Base-by-base conservation (phyloP, 1,284 basidiomycete species). In the Entoloma clypeatum region DNA sequence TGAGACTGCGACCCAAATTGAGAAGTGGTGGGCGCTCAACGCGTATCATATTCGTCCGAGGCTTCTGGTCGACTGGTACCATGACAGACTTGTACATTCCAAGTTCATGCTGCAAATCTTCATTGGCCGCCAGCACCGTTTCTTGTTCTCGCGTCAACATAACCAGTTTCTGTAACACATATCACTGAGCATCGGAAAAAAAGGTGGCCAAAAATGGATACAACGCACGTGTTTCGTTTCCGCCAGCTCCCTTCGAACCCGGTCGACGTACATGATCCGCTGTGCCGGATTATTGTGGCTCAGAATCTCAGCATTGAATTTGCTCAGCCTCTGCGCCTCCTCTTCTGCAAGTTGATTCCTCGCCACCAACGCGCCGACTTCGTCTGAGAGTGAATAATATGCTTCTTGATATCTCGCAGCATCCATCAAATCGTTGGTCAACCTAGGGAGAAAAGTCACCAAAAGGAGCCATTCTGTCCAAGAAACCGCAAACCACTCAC, bases 261-360 rank as follows among this genome's bases (percentile, higher is more conserved):
- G 69, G 45, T 87, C 85, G 16, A 87, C 77, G 52, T 87, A 87
- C 60, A 78, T 67, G 49, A 87, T 85, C 24, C 79, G 72, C 59
- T 87, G 85, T 1, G 79, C 76, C 4, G 84, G 82, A 55, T 87
- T 87, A 21, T 74, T 69, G 54, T 87, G 85, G 0, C 81, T 74
- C 13, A 88, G 61, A 41, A 88, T 86, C 56, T 87, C 77, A 1
- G 85, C 85, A 48, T 89, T 89, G 64, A 86, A 83, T 54, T 68
- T 73, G 56, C 81, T 80, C 23, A 89, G 68, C 11, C 68, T 68
- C 28, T 72, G 62, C 0, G 82, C 77, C 55, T 89, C 86, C 25
- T 78, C 77, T 53, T 89, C 82, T 6, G 84, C 86, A 25, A 88
- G 65, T 26, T 78, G 70, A 45, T 86, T 86, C n/a, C 79, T 71